These are phyloP conservation scores for Serendipita sp. DNA, from an alignment of 768 basidiomycete species.

Conservation along the genomic window DNA sequence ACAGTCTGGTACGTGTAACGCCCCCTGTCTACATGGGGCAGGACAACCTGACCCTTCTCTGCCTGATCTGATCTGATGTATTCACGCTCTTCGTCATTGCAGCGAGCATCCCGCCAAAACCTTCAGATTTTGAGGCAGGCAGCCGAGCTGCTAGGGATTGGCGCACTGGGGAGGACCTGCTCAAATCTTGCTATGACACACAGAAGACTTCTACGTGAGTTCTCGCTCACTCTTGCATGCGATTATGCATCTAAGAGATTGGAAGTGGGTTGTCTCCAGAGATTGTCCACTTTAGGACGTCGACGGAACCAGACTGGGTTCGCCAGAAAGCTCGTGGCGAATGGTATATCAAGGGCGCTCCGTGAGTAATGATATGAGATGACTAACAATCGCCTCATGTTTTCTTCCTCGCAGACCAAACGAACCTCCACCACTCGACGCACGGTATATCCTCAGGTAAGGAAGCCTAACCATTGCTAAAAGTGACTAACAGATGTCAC, in stretches of 20 bases:
- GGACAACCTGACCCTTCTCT: too few species aligned
- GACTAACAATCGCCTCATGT: neutral
- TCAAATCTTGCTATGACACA: constrained; percentile 77
- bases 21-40: too few species aligned
- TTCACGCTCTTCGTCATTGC: neutral
- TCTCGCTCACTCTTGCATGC: neutral
- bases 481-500: neutral
- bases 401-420: neutral
- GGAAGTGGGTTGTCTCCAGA: constrained; percentile 75
- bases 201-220: constrained; percentile 69
- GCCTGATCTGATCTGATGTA: neutral
- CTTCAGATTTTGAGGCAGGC: neutral
- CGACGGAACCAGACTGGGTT: constrained; percentile 28
- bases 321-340: constrained; percentile 23
- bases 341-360: constrained; percentile 41
- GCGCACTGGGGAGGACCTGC: constrained; percentile 63
- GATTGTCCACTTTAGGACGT: constrained; percentile 69
- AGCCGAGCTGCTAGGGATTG: constrained; percentile 48
- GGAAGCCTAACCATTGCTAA: constrained; percentile 11
- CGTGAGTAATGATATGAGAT: constrained; percentile 25
- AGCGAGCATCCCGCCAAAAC: neutral
- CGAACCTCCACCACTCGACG: constrained; percentile 37
- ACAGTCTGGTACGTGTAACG: neutral
- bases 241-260: neutral
- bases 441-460: constrained; percentile 79